Evolutionary conservation across 306 rosid species (phyloP).

Genomic region (Vicia villosa): DNA sequence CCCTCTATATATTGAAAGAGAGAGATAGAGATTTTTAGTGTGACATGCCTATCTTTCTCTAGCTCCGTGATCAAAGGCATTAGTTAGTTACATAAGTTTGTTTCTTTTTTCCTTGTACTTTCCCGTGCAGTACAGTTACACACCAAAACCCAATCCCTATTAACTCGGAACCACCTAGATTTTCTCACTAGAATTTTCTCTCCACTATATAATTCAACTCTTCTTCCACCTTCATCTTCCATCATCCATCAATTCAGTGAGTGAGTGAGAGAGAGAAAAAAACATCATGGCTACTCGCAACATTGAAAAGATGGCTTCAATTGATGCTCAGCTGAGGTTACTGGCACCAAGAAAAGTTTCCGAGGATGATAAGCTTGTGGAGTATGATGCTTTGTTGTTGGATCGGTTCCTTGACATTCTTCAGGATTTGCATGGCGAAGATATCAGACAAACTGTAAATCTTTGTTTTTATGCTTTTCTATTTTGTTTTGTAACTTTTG

Average conservation of each 20-base stretch:
- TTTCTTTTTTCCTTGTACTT: background rate
- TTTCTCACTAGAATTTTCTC: background rate
- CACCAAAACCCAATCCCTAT: background rate
- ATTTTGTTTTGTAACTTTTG: no score
- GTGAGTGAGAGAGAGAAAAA: constrained; percentile 10
- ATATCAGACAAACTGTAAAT: constrained; percentile 84
- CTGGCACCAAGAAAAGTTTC: constrained; percentile 91
- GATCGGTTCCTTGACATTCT: constrained; percentile 98
- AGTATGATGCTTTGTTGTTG: constrained; percentile 87
- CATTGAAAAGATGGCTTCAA: constrained; percentile 95
- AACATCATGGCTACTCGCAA: constrained; percentile 51
- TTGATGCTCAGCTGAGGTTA: constrained; percentile 90
- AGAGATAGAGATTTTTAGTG: background rate
- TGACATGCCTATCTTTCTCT: background rate
- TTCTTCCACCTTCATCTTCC: background rate
- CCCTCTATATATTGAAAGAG: background rate
- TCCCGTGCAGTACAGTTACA: background rate
- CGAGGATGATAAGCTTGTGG: constrained; percentile 94
- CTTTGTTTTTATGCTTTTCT: background rate
- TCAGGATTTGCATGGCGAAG: constrained; percentile 95
- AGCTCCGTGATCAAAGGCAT: background rate
- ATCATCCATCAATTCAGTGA: background rate
- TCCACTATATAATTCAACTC: background rate
- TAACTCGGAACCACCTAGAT: background rate
- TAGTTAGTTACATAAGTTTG: background rate